These are phyloP conservation scores for Venturia asperata DNA, from an alignment of 2,329 filamentous ascomycete species.

Conservation along the genomic window DNA sequence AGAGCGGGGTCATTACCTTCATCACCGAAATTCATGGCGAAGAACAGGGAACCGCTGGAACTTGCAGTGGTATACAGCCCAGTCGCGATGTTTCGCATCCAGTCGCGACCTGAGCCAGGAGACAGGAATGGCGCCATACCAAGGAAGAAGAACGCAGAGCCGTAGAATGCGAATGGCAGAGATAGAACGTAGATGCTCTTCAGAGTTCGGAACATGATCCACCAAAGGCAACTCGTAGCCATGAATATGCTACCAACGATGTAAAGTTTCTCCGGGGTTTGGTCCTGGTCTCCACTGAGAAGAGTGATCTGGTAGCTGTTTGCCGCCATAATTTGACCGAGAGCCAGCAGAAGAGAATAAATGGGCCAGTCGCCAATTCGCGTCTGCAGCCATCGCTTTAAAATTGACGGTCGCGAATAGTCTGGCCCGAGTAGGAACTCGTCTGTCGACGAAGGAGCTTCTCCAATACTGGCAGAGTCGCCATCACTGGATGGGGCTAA, in stretches of 20 bases:
- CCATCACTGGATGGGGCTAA: conserved; percentile 6
- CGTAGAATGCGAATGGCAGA: conserved; percentile 56
- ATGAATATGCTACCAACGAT: conserved; percentile 54
- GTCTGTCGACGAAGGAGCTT: conserved; percentile 6
- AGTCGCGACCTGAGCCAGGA: conserved; percentile 37
- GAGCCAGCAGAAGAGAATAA: conserved; percentile 54
- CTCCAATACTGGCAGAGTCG: not conserved
- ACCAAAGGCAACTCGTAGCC: conserved; percentile 53
- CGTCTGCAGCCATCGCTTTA: conserved; percentile 28
- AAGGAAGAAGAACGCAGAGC: conserved; percentile 54
- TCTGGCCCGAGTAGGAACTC: conserved; percentile 24
- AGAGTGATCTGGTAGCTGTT: conserved; percentile 63
- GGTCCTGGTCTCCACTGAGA: conserved; percentile 55
- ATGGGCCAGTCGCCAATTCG: conserved; percentile 57
- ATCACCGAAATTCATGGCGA: conserved; percentile 60
- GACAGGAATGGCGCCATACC: conserved; percentile 51
- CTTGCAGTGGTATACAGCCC: conserved; percentile 57
- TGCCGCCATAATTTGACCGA: conserved; percentile 57
- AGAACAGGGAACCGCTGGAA: conserved; percentile 57
- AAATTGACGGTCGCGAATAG: conserved; percentile 24
- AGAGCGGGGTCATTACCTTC: conserved; percentile 35
- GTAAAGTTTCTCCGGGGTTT: conserved; percentile 54
- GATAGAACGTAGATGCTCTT: conserved; percentile 52
- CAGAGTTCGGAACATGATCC: conserved; percentile 52
- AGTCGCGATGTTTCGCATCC: conserved; percentile 55